Percentiles rank a stretch among this genome's conserved stretches.
Conservation (phyloP, 208 protist species). For the Lotmaria passim region DNA sequence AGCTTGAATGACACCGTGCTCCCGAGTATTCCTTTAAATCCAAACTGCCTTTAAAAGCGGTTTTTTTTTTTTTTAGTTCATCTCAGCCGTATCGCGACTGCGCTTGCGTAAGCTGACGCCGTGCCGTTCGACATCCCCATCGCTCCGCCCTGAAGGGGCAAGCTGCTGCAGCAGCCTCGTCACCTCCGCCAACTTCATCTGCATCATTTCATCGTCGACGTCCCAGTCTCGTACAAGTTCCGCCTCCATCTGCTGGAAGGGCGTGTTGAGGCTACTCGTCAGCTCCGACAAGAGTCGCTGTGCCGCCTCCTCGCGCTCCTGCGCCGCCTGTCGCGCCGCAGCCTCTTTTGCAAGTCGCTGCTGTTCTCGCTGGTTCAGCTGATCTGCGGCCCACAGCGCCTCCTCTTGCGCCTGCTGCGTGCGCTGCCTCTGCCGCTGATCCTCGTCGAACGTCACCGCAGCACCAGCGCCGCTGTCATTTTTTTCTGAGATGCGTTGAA, state of each 20-base stretch:
- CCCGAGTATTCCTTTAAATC: too few species aligned
- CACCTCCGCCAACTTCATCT: conserved; percentile 69
- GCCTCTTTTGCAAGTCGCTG: conserved; percentile 34
- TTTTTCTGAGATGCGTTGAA: conserved; percentile 21
- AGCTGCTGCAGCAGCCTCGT: conserved; percentile 54
- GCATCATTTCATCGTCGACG: conserved; percentile 68
- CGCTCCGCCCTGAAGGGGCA: neutral
- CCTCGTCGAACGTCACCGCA: neutral
- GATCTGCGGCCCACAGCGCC: conserved; percentile 56
- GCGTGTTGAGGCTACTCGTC: conserved; percentile 59
- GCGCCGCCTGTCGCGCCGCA: conserved; percentile 32
- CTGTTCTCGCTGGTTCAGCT: conserved; percentile 57
- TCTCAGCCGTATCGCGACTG: conserved; percentile 2
- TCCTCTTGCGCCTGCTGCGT: conserved; percentile 56
- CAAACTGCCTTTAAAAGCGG: too few species aligned
- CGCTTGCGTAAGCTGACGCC: conserved; percentile 24
- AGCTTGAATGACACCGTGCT: too few species aligned
- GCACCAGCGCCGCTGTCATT: neutral
- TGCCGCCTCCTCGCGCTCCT: conserved; percentile 51
- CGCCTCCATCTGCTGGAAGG: conserved; percentile 70
- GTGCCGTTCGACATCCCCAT: neutral
- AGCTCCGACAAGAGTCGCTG: conserved; percentile 60
- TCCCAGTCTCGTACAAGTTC: conserved; percentile 79
- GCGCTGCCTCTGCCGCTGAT: conserved; percentile 36
- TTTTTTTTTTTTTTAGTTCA: neutral